These are phyloP conservation scores for Stagonosporopsis cucurbitacearum DNA, from an alignment of 2,329 filamentous ascomycete species.

Conservation along the genomic window DNA sequence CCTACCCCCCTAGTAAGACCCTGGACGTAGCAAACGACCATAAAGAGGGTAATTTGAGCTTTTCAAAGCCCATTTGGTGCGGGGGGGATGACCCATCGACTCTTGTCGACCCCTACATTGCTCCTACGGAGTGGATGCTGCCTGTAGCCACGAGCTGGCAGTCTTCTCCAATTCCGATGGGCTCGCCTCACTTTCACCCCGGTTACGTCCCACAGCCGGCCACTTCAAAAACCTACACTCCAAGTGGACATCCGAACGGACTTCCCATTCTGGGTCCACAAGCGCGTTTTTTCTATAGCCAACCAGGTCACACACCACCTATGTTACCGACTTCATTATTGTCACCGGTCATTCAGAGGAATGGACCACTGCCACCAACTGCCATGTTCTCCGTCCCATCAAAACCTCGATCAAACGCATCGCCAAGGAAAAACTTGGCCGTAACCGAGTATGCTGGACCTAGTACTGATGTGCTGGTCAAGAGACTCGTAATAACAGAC, in stretches of 20 bases:
- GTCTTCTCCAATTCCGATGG: background rate
- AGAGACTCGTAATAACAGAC: constrained; percentile 28
- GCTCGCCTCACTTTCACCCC: background rate
- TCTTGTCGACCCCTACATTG: background rate
- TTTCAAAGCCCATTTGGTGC: background rate
- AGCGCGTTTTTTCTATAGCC: background rate
- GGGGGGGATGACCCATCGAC: background rate
- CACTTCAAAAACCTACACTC: background rate
- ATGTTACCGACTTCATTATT: background rate
- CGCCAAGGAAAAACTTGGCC: constrained; percentile 4
- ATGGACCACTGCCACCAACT: constrained; percentile 20
- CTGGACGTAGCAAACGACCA: background rate
- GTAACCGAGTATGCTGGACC: background rate
- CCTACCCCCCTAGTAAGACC: background rate
- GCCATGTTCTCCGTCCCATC: constrained; percentile 29
- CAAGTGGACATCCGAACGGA: background rate
- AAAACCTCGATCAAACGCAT: constrained; percentile 18
- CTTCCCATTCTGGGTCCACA: background rate
- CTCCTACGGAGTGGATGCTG: constrained; percentile 1
- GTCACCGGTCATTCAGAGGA: background rate
- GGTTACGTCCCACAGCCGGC: background rate
- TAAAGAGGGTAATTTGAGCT: background rate
- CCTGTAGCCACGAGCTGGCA: background rate
- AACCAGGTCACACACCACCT: background rate
- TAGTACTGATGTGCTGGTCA: constrained; percentile 11